Base-by-base conservation (phyloP, 306 rosid species). In the Quercus variabilis region DNA sequence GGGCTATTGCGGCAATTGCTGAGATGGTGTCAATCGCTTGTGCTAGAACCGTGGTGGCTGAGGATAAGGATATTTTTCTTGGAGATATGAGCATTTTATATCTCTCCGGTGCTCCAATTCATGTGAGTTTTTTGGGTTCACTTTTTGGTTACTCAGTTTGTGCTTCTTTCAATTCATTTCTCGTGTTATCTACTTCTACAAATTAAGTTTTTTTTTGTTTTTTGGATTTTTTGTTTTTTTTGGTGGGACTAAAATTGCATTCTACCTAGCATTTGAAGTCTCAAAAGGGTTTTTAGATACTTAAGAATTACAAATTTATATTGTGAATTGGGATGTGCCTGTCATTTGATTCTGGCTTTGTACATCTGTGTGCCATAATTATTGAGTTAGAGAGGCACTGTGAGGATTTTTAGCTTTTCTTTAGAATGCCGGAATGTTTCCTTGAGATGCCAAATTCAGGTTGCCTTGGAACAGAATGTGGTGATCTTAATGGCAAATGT, bases 51-150 rank as follows among this genome's bases (percentile, higher is more conserved):
- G 80, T 88, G 1, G 78, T 83, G 76, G 80, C 71, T 2, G 76
- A 76, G 69, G 83, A 83, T 76, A 86, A 70, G 74, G 86, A 81
- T 33, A 21, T 86, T 33, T 85, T 84, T 77, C 83, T 88, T 9
- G 91, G 89, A 62, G 91, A 88, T 55, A 81, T 79, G 23, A 79
- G 88, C 83, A 55, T 86, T 13, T 81, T 89, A 76, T 86, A 83
- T 79, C 91, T 86, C 75, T 86, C 88, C 41, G 80, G 67, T 52
- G 91, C 86, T 74, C 76, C 82, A 54, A 26, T 1, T 54, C 74
- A 88, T 65, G 91, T 86, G 60, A 86, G 89, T 76, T 75, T 54
- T 55, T 49, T 31, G 30, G 11, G 46, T 38, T 38, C 46, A 38
- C 19, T 18, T 49, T 10, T 49, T 49, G 54, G 17, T 49, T 49